phyloP scores from a whole-genome alignment of 208 protist species.

The Crithidia mellificae region DNA sequence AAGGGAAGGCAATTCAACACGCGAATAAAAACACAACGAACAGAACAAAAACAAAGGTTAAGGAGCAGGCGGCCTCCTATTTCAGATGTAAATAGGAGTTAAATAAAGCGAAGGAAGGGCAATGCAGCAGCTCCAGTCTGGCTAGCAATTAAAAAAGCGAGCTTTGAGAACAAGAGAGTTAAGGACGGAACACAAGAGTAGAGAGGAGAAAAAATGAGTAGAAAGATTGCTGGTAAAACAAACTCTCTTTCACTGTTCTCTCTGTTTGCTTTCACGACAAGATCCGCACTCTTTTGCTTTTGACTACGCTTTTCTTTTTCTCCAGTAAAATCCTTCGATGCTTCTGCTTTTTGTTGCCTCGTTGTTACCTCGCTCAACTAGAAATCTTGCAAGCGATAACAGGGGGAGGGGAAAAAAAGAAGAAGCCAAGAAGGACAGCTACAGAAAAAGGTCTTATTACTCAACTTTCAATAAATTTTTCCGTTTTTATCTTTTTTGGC shows the following conservation, averaged over 20 bases:
- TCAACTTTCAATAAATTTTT: not conserved
- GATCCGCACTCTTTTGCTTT: no score
- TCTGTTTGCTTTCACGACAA: no score
- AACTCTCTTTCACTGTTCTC: no score
- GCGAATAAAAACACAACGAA: not conserved
- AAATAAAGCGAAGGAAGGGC: not conserved
- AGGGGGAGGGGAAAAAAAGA: no score
- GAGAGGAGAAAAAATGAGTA: not conserved
- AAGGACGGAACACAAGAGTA: not conserved
- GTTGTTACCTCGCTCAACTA: no score
- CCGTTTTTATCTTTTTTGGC: not conserved
- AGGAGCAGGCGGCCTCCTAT: conserved; percentile 2
- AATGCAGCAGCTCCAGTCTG: not conserved
- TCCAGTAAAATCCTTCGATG: no score
- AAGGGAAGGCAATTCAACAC: not conserved
- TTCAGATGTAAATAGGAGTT: conserved; percentile 18
- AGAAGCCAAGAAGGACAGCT: not conserved
- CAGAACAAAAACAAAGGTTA: not conserved
- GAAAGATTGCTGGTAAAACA: no score
- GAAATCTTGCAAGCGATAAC: no score
- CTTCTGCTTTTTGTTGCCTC: no score
- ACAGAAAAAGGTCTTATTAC: not conserved
- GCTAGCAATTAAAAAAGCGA: not conserved
- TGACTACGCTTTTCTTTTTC: no score
- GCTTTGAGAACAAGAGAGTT: not conserved